phyloP scores from a whole-genome alignment of 2,329 filamentous ascomycete species.

The Fusarium algeriense region DNA sequence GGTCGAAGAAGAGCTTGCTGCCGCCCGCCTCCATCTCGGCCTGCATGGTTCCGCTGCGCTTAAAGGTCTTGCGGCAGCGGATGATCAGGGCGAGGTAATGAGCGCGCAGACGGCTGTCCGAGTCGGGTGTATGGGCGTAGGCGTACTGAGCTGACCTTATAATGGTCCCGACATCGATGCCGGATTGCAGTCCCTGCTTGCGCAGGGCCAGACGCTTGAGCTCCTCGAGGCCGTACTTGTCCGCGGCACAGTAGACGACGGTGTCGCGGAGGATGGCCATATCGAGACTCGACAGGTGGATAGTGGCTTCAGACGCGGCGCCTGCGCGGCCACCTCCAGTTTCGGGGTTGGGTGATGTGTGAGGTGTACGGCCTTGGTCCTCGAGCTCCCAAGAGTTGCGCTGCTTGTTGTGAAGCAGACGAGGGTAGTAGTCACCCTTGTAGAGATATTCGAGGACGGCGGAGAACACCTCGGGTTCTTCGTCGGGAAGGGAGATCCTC shows the following conservation, averaged over 20 bases:
- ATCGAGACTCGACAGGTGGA: slow-evolving; percentile 79
- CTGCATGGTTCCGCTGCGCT: slow-evolving; percentile 98
- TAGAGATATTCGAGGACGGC: slow-evolving; percentile 96
- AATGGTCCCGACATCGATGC: slow-evolving; percentile 92
- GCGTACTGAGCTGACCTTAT: slow-evolving; percentile 93
- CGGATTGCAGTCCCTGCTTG: slow-evolving; percentile 94
- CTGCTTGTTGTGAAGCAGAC: slow-evolving; percentile 87
- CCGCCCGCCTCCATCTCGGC: slow-evolving; percentile 96
- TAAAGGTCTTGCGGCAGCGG: slow-evolving; percentile 96
- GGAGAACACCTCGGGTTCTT: slow-evolving; percentile 93
- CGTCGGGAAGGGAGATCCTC: slow-evolving; percentile 78
- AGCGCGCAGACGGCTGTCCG: slow-evolving; percentile 91
- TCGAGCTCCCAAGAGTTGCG: slow-evolving; percentile 92
- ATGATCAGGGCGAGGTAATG: slow-evolving; percentile 98
- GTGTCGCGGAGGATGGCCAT: slow-evolving; percentile 90
- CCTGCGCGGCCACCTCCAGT: slow-evolving; percentile 59
- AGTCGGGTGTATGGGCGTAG: slow-evolving; percentile 94
- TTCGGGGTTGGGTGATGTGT: slow-evolving; percentile 65
- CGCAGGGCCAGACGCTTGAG: slow-evolving; percentile 91
- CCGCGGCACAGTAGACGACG: slow-evolving; percentile 92
- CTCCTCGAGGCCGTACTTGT: slow-evolving; percentile 90
- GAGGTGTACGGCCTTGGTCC: slow-evolving; percentile 64
- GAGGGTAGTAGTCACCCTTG: slow-evolving; percentile 95
- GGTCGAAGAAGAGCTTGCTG: slow-evolving; percentile 94
- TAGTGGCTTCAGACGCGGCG: slow-evolving; percentile 64